Evolutionary conservation across 306 rosid species (phyloP).

Genomic region (Cucumis cinereus): DNA sequence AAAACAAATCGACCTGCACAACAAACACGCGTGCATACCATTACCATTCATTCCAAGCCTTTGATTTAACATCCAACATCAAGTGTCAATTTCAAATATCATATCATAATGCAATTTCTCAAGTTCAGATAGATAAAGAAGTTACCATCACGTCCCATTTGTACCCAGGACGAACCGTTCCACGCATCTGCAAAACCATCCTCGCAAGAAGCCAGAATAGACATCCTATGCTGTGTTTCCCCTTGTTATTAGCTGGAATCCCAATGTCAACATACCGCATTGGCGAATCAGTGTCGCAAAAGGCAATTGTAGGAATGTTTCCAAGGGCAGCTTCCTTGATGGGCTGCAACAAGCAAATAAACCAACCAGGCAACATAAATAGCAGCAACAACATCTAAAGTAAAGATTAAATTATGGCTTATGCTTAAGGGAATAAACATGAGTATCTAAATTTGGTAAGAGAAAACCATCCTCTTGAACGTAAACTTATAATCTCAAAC

Average conservation of each 20-base stretch:
- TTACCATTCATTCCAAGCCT: not conserved
- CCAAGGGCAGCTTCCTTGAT: slow-evolving; percentile 90
- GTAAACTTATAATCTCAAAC: not conserved
- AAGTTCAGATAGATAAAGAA: not conserved
- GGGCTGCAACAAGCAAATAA: slow-evolving; percentile 36
- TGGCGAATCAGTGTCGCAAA: slow-evolving; percentile 84
- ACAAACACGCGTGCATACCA: not conserved
- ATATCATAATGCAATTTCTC: not conserved
- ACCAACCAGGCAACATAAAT: not conserved
- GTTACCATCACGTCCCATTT: slow-evolving; percentile 90
- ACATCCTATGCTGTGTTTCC: slow-evolving; percentile 85
- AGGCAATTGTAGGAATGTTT: slow-evolving; percentile 83
- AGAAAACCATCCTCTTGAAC: not conserved
- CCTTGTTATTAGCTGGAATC: slow-evolving; percentile 90
- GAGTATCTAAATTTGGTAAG: not conserved
- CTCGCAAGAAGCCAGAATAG: slow-evolving; percentile 78
- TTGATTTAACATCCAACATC: not conserved
- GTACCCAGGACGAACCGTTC: slow-evolving; percentile 50
- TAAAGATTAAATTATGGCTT: not conserved
- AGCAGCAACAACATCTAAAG: too few relatives aligned
- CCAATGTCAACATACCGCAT: slow-evolving; percentile 86
- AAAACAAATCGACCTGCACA: slow-evolving; percentile 69
- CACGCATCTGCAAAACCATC: slow-evolving; percentile 90
- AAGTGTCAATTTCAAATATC: not conserved
- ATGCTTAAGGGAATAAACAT: not conserved